These are phyloP conservation scores for Agastache rugosa DNA, from an alignment of 257 asterid species.

Conservation along the genomic window DNA sequence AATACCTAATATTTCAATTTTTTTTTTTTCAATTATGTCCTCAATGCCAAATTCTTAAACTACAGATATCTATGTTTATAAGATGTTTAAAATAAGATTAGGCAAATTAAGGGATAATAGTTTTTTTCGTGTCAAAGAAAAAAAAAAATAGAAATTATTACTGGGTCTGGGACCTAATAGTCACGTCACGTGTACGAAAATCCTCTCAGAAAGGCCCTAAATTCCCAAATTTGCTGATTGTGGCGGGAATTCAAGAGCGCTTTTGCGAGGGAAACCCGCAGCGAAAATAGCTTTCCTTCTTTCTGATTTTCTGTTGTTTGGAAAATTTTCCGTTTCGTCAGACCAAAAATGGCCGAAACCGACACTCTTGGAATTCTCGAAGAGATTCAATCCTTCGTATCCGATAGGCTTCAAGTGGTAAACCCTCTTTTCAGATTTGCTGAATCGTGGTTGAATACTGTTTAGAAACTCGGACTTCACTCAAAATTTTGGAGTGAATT, in stretches of 20 bases:
- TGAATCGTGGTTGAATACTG: neutral
- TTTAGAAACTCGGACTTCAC: slow-evolving; percentile 5
- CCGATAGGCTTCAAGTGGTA: slow-evolving; percentile 98
- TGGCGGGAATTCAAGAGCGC: slow-evolving; percentile 73
- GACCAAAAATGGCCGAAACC: slow-evolving; percentile 62
- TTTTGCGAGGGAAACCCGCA: slow-evolving; percentile 40
- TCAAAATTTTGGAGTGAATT: neutral
- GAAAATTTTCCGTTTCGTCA: slow-evolving; percentile 24
- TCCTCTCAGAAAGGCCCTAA: slow-evolving; percentile 7
- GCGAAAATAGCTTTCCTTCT: neutral
- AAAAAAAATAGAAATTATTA: too few species aligned
- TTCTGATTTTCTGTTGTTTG: slow-evolving; percentile 23
- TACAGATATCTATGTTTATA: too few species aligned
- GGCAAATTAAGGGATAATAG: too few species aligned
- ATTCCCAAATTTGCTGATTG: slow-evolving; percentile 25
- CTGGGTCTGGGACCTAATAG: too few species aligned
- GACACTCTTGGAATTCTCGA: slow-evolving; percentile 75
- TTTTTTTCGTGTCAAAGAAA: too few species aligned
- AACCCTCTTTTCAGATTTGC: slow-evolving; percentile 23
- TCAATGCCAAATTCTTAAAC: too few species aligned
- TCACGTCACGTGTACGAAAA: neutral
- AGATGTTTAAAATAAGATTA: too few species aligned
- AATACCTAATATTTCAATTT: too few species aligned
- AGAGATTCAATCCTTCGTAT: slow-evolving; percentile 79
- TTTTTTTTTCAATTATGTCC: too few species aligned